Base-by-base conservation (phyloP, 2,329 filamentous ascomycete species). In the Colletotrichum trifolii region DNA sequence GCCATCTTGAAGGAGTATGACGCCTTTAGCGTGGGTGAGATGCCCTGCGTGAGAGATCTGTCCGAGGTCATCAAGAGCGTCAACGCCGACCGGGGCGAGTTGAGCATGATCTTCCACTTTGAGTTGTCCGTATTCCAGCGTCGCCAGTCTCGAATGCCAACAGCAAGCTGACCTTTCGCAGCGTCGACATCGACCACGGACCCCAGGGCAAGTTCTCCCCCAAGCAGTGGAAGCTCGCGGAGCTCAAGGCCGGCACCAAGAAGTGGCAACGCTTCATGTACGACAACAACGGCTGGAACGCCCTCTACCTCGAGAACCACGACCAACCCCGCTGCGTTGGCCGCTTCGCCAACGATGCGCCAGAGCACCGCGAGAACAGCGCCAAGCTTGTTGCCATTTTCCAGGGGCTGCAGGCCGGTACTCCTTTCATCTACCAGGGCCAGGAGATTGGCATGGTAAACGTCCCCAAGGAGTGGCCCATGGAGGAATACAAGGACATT, bases 51-150 rank as follows among this genome's bases (percentile, higher is more conserved):
- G 13, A 71, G 76, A n/a, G 78, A 81, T 52, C 76, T 78, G 45
- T 69, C 74, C 10, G 76, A 82, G 68, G 64, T 83, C 38, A 81
- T 83, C 63, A 77, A 78, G 64, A 78, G 77, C 7, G 88, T 91
- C 2, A 81, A 81, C 3, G 83, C 81, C 25, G 83, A 86, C 54
- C 81, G 85, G 13, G 81, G 82, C 38, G 88, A 91, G 71, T 76
- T 92, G 48, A 88, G 85, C 73, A 92, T 92, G 88, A 89, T 92
- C 40, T 92, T 92, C 76, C 87, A 91, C 70, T 92, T 92, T 72
- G 89, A 91, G 62, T 79, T 87, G 82, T 84, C 70, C 71, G 80
- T 73, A 25, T 47, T 11, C 36, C n/a, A 39, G 2, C 4, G 34
- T 50, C 8, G 8, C 25, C 34, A 33, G 8, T 4, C 4, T 10